Conservation (phyloP, 129 eudicot species). For the Saposhnikovia divaricata region DNA sequence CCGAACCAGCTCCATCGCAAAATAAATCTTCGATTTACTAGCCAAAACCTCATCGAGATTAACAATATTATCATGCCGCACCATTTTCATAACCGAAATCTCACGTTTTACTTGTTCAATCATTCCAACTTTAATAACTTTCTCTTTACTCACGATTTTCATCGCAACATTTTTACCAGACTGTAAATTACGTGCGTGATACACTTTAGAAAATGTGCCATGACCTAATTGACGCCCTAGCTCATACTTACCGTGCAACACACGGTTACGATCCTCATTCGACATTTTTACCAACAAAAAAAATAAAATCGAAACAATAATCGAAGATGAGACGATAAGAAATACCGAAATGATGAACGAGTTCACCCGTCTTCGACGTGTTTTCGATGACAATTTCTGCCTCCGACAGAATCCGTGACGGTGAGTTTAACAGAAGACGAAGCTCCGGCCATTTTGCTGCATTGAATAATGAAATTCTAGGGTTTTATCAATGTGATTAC, state of each 20-base stretch:
- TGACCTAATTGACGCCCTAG: constrained; percentile 74
- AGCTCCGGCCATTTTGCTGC: constrained; percentile 11
- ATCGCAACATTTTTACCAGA: constrained; percentile 60
- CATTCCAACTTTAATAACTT: constrained; percentile 71
- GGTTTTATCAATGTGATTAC: background rate
- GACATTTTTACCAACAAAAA: constrained; percentile 6
- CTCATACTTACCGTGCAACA: constrained; percentile 68
- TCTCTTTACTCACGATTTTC: constrained; percentile 75
- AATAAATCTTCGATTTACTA: constrained; percentile 67
- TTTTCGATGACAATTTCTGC: constrained; percentile 20
- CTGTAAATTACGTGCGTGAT: constrained; percentile 54
- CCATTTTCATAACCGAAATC: constrained; percentile 77
- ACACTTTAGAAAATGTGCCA: constrained; percentile 82
- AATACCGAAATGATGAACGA: too few relatives aligned
- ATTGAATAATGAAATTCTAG: background rate
- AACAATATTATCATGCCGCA: constrained; percentile 69
- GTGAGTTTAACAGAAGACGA: background rate
- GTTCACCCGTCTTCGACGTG: constrained; percentile 21
- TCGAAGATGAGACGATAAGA: background rate
- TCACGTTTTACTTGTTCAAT: constrained; percentile 78
- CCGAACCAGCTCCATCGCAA: constrained; percentile 77
- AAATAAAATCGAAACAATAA: background rate
- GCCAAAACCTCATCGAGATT: constrained; percentile 87
- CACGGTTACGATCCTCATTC: constrained; percentile 35
- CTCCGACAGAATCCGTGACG: background rate